These are phyloP conservation scores for Chrysoporthe cubensis DNA, from an alignment of 2,329 filamentous ascomycete genomes.

Conservation along the genomic window DNA sequence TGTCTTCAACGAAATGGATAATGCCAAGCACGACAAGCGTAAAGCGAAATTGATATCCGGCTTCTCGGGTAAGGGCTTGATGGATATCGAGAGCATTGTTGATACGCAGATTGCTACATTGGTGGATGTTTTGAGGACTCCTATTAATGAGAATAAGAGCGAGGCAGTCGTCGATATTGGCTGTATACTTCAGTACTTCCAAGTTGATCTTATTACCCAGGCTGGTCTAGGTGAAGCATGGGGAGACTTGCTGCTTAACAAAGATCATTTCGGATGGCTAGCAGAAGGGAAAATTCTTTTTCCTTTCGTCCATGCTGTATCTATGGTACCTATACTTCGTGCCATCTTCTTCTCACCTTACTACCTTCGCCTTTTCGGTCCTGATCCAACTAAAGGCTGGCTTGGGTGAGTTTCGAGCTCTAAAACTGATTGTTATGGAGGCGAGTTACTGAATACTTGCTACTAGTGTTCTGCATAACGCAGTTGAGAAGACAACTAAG, in stretches of 20 bases:
- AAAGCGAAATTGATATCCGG: conserved; percentile 35
- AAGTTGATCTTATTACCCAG: conserved; percentile 22
- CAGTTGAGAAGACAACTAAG: background rate
- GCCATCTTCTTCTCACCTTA: conserved; percentile 6
- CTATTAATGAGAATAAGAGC: background rate
- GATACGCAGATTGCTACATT: conserved; percentile 23
- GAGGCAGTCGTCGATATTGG: conserved; percentile 17
- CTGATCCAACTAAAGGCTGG: conserved; percentile 16
- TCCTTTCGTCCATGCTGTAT: conserved; percentile 13
- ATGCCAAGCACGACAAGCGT: conserved; percentile 34
- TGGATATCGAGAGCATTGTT: conserved; percentile 34
- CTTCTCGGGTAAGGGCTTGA: conserved; percentile 36
- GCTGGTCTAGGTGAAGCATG: conserved; percentile 24
- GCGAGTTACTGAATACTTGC: conserved; percentile 19
- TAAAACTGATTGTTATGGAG: conserved; percentile 2
- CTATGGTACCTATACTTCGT: conserved; percentile 7
- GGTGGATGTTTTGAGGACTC: conserved; percentile 16
- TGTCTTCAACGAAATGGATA: conserved; percentile 34
- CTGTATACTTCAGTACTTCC: conserved; percentile 24
- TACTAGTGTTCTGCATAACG: background rate
- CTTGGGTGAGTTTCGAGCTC: background rate
- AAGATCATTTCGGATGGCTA: conserved; percentile 20
- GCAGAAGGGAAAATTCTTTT: background rate
- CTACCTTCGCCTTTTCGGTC: conserved; percentile 12
- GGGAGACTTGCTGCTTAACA: conserved; percentile 22